Evolutionary conservation across 805 yeast genomes (phyloP), one percentile per base, ranked within the genome.

Genomic region (Sugiyamaella boreocaroliniensis): DNA sequence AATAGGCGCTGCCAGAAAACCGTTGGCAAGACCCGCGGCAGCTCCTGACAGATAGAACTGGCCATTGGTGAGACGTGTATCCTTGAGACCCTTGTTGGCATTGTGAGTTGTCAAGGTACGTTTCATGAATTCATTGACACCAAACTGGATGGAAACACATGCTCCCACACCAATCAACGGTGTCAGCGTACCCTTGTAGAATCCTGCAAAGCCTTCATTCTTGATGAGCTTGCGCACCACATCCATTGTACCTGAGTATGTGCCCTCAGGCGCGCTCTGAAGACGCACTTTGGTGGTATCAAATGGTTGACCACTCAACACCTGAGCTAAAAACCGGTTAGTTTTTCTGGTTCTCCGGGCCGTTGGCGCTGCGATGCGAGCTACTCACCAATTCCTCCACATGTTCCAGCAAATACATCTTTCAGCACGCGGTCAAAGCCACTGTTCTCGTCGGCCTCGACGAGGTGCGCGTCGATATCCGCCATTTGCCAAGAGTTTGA

Each of bases 101-200:
- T 77, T 76, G 19, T 65, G 65, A 48, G 71, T 72, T 45, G 65
- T 68, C 64, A 86, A 89, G 55, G 76, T 72, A 63, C 97, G 76
- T 71, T 93, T 93, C 96, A 92, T 89, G 64, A 77, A 85, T 68
- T 93, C 98, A 64, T 90, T 90, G 40, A 89, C 95, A 45, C 96
- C 93, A 65, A 93, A 93, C 70, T 93, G 99, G 42, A 92, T 86
- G 8, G 96, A 87, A 11, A 93, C 97, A 75, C 97, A 90, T 0
- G 96, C 96, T 49, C 99, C 99, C n/a, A 92, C 76, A 11, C 99
- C 99, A 37, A 92, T 68, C 61, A 93, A 75, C 18, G 99, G 99
- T 1, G 97, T 90, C 61, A 89, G 64, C 1, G 97, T 89, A 37
- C 99, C 99, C 69, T 95, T 83, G 68, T 93, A 93, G 64, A 93